Conservation (phyloP, 345 rosid species). For the Diplotaxis tenuifolia region DNA sequence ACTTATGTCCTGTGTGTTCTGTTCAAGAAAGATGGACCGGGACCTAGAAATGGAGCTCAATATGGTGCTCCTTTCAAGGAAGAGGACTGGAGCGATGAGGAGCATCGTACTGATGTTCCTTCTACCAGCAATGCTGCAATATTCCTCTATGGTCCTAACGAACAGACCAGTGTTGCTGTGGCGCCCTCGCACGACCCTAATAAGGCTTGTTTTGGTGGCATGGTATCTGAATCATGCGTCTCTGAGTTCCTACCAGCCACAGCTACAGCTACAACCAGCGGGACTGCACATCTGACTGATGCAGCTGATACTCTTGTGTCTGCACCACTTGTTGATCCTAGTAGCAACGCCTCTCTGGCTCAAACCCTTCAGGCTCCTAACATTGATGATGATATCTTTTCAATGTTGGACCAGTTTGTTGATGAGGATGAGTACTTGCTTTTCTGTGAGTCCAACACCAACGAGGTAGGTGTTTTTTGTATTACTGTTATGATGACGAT, state of each 20-base stretch:
- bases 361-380: constrained; percentile 7
- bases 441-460: constrained; percentile 2
- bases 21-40: constrained; percentile 89
- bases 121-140: background rate
- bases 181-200: background rate
- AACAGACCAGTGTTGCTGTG: constrained; percentile 11
- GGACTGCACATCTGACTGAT: constrained; percentile 12
- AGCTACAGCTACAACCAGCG: background rate
- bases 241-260: constrained; percentile 16
- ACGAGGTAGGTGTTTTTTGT: constrained; percentile 25
- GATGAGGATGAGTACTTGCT: constrained; percentile 20
- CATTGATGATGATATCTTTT: constrained; percentile 20
- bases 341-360: background rate
- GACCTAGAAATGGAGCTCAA: constrained; percentile 95
- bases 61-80: constrained; percentile 95
- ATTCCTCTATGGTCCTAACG: background rate
- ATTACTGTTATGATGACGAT: background rate
- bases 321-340: constrained; percentile 9
- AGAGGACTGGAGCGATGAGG: constrained; percentile 85
- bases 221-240: constrained; percentile 32
- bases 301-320: constrained; percentile 17
- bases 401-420: constrained; percentile 33
- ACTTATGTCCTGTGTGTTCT: constrained; percentile 83
- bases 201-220: constrained; percentile 14
- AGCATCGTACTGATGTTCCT: constrained; percentile 7